Evolutionary conservation across 495 filamentous ascomycete species (phyloP).

Genomic region (Neurospora sp.): DNA sequence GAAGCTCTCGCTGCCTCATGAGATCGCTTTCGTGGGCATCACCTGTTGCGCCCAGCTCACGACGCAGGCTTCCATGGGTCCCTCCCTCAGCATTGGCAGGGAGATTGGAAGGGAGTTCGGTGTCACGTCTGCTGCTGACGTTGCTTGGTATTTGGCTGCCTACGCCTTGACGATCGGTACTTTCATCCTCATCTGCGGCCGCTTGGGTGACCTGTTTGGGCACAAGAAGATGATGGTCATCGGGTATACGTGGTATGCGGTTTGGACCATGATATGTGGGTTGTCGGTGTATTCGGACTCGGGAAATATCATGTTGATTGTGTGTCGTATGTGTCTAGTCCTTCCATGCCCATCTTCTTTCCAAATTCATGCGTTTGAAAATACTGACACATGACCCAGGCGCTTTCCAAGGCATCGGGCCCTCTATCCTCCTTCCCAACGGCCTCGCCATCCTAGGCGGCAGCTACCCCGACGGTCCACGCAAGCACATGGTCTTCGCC

Average conservation of each 20-base stretch:
- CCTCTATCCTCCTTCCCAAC: conserved; percentile 53
- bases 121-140: conserved; percentile 14
- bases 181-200: conserved; percentile 54
- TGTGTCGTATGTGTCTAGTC: conserved; percentile 22
- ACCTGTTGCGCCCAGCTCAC: conserved; percentile 37
- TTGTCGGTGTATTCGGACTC: conserved; percentile 26
- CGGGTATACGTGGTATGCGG: conserved; percentile 46
- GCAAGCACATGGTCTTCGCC: conserved; percentile 55
- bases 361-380: background rate
- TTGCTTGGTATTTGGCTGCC: conserved; percentile 47
- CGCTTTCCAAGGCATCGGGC: conserved; percentile 51
- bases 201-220: conserved; percentile 49
- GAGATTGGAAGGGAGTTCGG: conserved; percentile 18
- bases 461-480: conserved; percentile 40
- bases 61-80: conserved; percentile 20
- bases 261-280: conserved; percentile 47
- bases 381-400: conserved; percentile 12
- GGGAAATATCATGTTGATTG: conserved; percentile 38
- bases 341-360: background rate
- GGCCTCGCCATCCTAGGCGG: conserved; percentile 47
- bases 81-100: conserved; percentile 23
- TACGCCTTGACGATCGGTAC: conserved; percentile 53
- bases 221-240: conserved; percentile 47
- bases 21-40: conserved; percentile 32
- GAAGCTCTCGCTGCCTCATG: conserved; percentile 20